A percentile compares a stretch with the other conserved stretches of the same genome.
Conservation (phyloP, 2,329 filamentous ascomycete species). For the Ceratocystis diversiconidia region DNA sequence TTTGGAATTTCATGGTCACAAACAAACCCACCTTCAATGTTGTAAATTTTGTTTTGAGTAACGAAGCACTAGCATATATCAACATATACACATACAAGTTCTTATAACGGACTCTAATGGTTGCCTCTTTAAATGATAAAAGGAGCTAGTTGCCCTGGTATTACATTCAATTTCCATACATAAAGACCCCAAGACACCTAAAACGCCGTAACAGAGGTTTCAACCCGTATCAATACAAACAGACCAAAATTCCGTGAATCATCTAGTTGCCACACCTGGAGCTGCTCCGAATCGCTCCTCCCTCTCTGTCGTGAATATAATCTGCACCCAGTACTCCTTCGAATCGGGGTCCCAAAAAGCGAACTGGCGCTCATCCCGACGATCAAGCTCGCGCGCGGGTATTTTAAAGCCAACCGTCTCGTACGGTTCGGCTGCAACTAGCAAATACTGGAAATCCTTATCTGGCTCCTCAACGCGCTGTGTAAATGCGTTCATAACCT, state of each 20-base stretch:
- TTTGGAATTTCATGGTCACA: background rate
- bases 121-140: background rate
- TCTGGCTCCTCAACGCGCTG: conserved; percentile 92
- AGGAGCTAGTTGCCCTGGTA: background rate
- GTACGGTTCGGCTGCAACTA: conserved; percentile 93
- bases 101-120: background rate
- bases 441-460: conserved; percentile 83
- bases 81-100: background rate
- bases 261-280: conserved; percentile 38
- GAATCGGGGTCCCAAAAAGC: conserved; percentile 89
- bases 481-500: conserved; percentile 96
- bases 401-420: conserved; percentile 96
- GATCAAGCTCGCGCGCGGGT: conserved; percentile 82
- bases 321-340: conserved; percentile 95
- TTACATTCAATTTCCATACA: conserved; percentile 5
- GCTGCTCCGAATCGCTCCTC: conserved; percentile 72
- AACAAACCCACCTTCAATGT: background rate
- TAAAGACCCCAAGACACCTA: background rate
- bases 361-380: conserved; percentile 77
- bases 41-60: background rate
- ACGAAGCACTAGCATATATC: background rate
- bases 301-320: conserved; percentile 96
- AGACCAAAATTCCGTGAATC: background rate
- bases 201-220: conserved; percentile 1
- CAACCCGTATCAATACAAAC: background rate